A percentile compares a stretch with the other conserved stretches of the same genome.
These are phyloP conservation scores for Ganoderma lingzhi DNA, from an alignment of 1,284 basidiomycete genomes.

Conservation along the genomic window DNA sequence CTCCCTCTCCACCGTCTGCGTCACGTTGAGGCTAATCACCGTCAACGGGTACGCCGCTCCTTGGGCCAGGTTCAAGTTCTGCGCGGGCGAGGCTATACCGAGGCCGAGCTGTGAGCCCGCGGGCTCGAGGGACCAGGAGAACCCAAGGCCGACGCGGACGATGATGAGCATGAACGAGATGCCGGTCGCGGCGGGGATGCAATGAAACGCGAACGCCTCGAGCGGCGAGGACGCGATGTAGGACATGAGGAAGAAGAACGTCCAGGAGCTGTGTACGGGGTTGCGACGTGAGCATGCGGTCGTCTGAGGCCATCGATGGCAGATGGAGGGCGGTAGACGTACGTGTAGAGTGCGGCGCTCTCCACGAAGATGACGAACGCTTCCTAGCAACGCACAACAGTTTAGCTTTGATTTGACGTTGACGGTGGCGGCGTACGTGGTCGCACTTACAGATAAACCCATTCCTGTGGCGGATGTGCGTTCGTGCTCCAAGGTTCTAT, in stretches of 20 bases:
- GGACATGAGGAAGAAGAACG: conserved; percentile 28
- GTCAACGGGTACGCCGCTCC: conserved; percentile 17
- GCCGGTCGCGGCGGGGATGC: conserved; percentile 29
- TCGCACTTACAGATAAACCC: conserved; percentile 15
- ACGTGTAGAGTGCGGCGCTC: conserved; percentile 30
- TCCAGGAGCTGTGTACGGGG: conserved; percentile 19
- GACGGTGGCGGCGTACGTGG: background rate
- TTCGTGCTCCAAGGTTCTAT: conserved; percentile 23
- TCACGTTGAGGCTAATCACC: conserved; percentile 27
- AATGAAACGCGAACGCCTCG: conserved; percentile 27
- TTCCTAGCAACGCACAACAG: conserved; percentile 14
- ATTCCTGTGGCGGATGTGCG: conserved; percentile 14
- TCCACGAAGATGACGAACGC: conserved; percentile 29
- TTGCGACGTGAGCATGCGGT: background rate
- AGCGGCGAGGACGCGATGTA: conserved; percentile 24
- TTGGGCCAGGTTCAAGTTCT: background rate
- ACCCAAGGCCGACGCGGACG: conserved; percentile 32
- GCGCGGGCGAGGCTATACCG: background rate
- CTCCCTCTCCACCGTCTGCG: conserved; percentile 27
- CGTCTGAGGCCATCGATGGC: background rate
- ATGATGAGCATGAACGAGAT: conserved; percentile 34
- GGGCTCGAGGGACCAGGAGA: conserved; percentile 24
- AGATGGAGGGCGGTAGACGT: background rate
- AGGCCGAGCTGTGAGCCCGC: conserved; percentile 2
- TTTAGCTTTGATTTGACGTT: no score